These are phyloP conservation scores for Erodium moschatum DNA, from an alignment of 441 rosid genomes.

Conservation along the genomic window DNA sequence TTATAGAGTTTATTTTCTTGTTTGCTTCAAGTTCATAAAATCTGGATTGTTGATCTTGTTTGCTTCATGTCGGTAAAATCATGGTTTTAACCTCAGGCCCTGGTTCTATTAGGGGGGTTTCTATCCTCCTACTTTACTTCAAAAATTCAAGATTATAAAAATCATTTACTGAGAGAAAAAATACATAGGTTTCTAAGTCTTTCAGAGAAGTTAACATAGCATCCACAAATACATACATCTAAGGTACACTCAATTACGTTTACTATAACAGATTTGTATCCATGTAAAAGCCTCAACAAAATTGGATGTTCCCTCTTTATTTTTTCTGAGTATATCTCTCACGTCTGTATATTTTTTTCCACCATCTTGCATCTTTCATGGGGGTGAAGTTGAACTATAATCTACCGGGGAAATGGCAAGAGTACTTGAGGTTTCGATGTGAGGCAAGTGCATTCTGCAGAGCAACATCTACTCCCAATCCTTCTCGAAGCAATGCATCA, in stretches of 20 bases:
- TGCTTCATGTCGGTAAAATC: too few relatives aligned
- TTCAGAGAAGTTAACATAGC: background rate
- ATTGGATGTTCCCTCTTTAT: background rate
- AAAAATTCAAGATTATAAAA: too few relatives aligned
- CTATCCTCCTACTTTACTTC: too few relatives aligned
- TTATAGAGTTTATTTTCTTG: too few relatives aligned
- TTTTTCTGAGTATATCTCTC: background rate
- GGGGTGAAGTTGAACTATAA: background rate
- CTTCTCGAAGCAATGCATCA: constrained; percentile 57
- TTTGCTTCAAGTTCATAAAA: too few relatives aligned
- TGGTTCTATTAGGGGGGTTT: too few relatives aligned
- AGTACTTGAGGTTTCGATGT: constrained; percentile 3
- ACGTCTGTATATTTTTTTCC: background rate
- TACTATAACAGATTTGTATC: background rate
- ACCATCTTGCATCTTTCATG: background rate
- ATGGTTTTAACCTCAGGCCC: too few relatives aligned
- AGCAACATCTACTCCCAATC: constrained; percentile 56
- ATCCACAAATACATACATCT: background rate
- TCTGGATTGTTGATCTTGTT: too few relatives aligned
- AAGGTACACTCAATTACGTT: background rate
- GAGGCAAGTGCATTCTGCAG: constrained; percentile 54
- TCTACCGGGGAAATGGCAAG: background rate
- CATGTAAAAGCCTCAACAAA: background rate
- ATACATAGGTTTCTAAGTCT: too few relatives aligned
- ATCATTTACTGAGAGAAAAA: too few relatives aligned